These are phyloP conservation scores for Aureobasidium sp. DNA, from an alignment of 2,329 filamentous ascomycete genomes.

Conservation along the genomic window DNA sequence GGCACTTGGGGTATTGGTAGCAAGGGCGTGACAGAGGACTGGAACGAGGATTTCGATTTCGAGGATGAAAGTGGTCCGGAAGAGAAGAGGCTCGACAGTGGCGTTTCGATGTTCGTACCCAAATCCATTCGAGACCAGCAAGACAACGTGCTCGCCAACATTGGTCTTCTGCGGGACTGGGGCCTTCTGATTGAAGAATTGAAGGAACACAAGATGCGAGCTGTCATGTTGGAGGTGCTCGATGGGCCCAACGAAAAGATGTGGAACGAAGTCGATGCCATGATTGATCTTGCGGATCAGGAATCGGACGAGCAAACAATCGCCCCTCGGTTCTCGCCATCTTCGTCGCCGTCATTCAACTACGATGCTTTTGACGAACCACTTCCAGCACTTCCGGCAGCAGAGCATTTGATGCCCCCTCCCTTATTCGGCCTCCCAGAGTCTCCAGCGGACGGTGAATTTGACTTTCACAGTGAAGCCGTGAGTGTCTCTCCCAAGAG, in stretches of 20 bases:
- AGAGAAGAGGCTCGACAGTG: conserved; percentile 39
- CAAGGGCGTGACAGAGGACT: conserved; percentile 76
- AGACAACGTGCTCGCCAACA: conserved; percentile 73
- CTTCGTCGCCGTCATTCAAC: conserved; percentile 52
- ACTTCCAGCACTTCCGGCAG: conserved; percentile 14
- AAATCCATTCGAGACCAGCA: conserved; percentile 74
- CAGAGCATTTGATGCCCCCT: neutral
- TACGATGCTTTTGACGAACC: conserved; percentile 52
- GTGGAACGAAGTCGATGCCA: conserved; percentile 79
- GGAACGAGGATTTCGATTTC: conserved; percentile 87
- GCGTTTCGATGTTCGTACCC: conserved; percentile 61
- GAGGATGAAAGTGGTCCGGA: conserved; percentile 38
- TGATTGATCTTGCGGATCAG: conserved; percentile 73
- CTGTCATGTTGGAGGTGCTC: conserved; percentile 59
- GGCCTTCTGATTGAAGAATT: conserved; percentile 76
- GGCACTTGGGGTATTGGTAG: conserved; percentile 76
- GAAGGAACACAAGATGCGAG: conserved; percentile 67
- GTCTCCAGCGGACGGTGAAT: neutral
- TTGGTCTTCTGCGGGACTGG: conserved; percentile 74
- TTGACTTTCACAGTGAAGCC: neutral
- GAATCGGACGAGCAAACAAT: conserved; percentile 52
- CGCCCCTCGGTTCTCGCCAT: conserved; percentile 46
- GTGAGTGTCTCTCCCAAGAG: neutral
- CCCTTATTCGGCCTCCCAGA: neutral
- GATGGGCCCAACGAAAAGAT: conserved; percentile 53